These are phyloP conservation scores for Aspergillus fructus DNA, from an alignment of 2,329 filamentous ascomycete genomes.

Conservation along the genomic window DNA sequence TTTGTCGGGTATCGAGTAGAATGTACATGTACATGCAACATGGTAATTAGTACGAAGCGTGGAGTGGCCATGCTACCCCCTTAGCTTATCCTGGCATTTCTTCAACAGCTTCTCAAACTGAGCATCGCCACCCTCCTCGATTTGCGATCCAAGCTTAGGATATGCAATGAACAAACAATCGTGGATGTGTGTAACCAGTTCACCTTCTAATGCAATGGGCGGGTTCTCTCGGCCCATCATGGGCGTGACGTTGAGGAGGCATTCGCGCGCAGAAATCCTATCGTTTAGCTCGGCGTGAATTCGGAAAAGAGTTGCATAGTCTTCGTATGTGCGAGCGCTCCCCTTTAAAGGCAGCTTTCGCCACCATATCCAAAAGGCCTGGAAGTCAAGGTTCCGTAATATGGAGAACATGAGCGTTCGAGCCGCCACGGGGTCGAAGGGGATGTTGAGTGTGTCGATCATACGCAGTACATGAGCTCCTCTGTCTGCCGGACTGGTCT, in stretches of 20 bases:
- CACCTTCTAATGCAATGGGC: constrained; percentile 46
- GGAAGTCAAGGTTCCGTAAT: constrained; percentile 50
- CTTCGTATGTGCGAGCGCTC: constrained; percentile 47
- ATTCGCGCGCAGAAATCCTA: constrained; percentile 45
- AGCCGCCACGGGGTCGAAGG: constrained; percentile 29
- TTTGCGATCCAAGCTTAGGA: constrained; percentile 45
- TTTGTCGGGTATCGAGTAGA: neutral
- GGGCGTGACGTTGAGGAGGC: constrained; percentile 55
- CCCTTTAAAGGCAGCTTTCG: constrained; percentile 54
- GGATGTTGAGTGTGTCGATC: constrained; percentile 28
- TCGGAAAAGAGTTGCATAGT: constrained; percentile 58
- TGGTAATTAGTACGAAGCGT: neutral
- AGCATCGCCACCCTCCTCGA: constrained; percentile 16
- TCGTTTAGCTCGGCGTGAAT: constrained; percentile 49
- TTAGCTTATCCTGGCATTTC: constrained; percentile 17
- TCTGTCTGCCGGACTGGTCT: neutral
- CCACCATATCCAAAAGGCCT: constrained; percentile 62
- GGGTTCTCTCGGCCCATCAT: constrained; percentile 61
- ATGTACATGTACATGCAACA: neutral
- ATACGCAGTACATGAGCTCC: constrained; percentile 26
- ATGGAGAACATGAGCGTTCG: constrained; percentile 32
- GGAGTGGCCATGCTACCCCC: constrained; percentile 3
- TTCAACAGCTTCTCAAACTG: constrained; percentile 24
- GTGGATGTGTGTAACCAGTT: constrained; percentile 51
- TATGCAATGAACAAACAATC: constrained; percentile 58